Conservation (phyloP, 2,329 filamentous ascomycete genomes). For the Calonectria pseudoreteaudii region DNA sequence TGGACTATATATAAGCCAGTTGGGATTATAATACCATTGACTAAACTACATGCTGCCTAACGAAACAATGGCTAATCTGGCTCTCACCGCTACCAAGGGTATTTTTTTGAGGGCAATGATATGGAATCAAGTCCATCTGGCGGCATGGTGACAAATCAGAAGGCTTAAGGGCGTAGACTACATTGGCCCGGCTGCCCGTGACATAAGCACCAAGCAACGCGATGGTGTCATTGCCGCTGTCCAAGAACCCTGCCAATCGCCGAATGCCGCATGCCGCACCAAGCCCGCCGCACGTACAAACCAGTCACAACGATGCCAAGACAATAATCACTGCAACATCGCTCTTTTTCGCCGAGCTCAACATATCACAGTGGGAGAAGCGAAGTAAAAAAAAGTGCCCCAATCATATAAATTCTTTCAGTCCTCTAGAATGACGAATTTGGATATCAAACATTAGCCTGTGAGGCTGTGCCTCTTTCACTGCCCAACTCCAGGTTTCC, state of each 20-base stretch:
- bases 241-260: background rate
- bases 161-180: constrained; percentile 19
- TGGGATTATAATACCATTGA: background rate
- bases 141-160: constrained; percentile 29
- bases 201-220: constrained; percentile 17
- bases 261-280: background rate
- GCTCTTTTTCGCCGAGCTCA: constrained; percentile 14
- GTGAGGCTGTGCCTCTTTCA: constrained; percentile 1
- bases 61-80: background rate
- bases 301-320: constrained; percentile 6
- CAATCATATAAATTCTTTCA: constrained; percentile 26
- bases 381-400: constrained; percentile 1
- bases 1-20: background rate
- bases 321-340: constrained; percentile 6
- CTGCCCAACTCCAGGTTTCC: constrained; percentile 14
- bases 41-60: background rate
- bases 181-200: constrained; percentile 9
- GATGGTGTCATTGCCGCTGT: background rate
- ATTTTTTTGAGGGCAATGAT: background rate
- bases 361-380: background rate
- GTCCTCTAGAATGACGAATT: constrained; percentile 18
- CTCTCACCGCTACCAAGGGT: background rate
- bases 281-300: background rate
- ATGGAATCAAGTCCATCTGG: background rate
- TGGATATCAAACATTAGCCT: constrained; percentile 22